Base-by-base conservation (phyloP, 192 early-diverging fungal species). In the Entomortierella parvispora region DNA sequence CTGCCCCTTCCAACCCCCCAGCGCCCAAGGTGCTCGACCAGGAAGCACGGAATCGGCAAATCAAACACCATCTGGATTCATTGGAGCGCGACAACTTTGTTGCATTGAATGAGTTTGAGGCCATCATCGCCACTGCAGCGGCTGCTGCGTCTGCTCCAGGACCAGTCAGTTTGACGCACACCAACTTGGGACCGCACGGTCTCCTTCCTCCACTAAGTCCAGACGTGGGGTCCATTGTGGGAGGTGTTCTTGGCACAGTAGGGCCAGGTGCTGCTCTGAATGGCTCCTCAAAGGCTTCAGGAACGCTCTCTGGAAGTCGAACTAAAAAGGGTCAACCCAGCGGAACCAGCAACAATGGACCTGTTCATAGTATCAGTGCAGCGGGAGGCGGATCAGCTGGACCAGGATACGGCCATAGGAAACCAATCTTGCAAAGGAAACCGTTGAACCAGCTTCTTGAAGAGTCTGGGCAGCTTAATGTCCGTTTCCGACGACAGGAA, bases 41-140 rank as follows among this genome's bases (percentile, higher is more conserved):
- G 22, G 65, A 68, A 17, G 45, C 65, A 0, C 29, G 74, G 61
- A 68, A n/a, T 65, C 71, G 71, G 1, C 81, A 86, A 26, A 34
- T 84, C 8, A 52, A 60, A 63, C 62, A 83, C 49, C 85, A 84
- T 49, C 71, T 86, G 9, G 85, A 84, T 43, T 84, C 85, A 18
- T 68, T 86, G 5, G 85, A 86, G 48, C 79, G 70, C 63, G 85
- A 86, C 54, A 86, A 86, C 68, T 82, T 80, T 74, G 81, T 82
- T 12, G 76, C 85, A 3, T 57, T 86, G 25, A 77, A 84, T 32
- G 85, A 86, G 52, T 75, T 81, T 26, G 85, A 86, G 47, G 84
- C 80, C 4, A 70, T 85, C 9, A 79, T 85, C 45, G 80, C 65
- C 37, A 81, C 80, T 17, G 81, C 84, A 2, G 62, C 82, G 7